Evolutionary conservation across 2,329 filamentous ascomycete genomes (phyloP), one percentile per base, ranked within the genome.

Genomic region (Claviceps spartinae): DNA sequence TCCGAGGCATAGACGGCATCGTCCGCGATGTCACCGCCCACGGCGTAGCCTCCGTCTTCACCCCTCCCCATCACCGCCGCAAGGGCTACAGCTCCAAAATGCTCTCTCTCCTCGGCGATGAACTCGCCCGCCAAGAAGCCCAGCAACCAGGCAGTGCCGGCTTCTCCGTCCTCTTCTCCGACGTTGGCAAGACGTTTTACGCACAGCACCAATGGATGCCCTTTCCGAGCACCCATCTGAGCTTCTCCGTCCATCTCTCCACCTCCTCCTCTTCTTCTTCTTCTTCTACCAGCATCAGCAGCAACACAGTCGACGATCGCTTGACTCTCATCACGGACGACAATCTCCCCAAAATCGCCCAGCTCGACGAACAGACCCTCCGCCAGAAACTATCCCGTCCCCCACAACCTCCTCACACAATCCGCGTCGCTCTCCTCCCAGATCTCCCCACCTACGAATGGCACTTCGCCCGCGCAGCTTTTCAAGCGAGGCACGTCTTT

Each of bases 151-250:
- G 61, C 26, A 67, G 70, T 49, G 63, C 74, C 64, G 56, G 67
- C 14, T 93, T 91, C 66, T 90, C 86, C 0, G 78, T 94, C 7
- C 73, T 96, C 8, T 95, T 83, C 67, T 95, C 88, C 8, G 88
- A 94, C 61, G 89, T 94, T 57, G 88, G 90, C 20, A 85, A 88
- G 72, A 71, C 72, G 41, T 96, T 89, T 67, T 96, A 96, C 68
- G 78, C 84, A 3, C 74, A 73, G 36, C 75, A 81, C 56, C 88
- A 88, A 46, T 96, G 90, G 90, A 75, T 80, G 48, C 75, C 82
- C 0, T 90, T 85, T 60, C 73, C 78, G 20, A 91, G 86, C 54
- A 73, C 77, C 1, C 89, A 95, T 64, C 73, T 94, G 44, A 73
- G 77, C 36, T 77, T 94, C 52, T 68, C 65, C 3, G 61, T 61